Conservation (phyloP, 2,329 filamentous ascomycete genomes). For the Thelonectria rubi region DNA sequence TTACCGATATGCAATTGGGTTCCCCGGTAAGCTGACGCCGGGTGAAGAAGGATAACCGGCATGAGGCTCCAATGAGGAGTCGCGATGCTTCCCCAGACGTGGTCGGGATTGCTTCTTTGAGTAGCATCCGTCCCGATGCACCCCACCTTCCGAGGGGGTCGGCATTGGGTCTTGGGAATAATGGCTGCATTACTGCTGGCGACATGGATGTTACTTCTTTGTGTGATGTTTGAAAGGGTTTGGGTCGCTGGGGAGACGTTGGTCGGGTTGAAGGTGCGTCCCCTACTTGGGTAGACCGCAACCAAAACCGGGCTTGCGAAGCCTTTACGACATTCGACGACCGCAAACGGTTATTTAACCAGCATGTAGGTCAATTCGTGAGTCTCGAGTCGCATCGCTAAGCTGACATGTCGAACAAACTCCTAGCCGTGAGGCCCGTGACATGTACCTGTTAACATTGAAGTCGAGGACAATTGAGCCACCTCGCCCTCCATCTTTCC, state of each 20-base stretch:
- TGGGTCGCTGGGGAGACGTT: too few species aligned
- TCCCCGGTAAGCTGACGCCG: neutral
- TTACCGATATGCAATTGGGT: neutral
- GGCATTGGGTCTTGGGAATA: neutral
- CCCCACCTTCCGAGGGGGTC: constrained; percentile 11
- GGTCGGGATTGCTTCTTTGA: neutral
- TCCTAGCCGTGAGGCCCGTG: too few species aligned
- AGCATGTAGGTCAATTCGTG: too few species aligned
- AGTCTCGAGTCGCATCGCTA: too few species aligned
- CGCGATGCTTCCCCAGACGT: neutral
- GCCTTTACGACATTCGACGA: too few species aligned
- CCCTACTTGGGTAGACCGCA: too few species aligned
- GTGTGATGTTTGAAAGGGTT: too few species aligned
- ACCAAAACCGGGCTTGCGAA: too few species aligned
- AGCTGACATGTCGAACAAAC: too few species aligned
- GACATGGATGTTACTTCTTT: neutral
- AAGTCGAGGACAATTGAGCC: neutral
- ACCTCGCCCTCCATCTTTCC: neutral
- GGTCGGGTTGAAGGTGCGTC: too few species aligned
- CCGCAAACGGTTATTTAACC: too few species aligned
- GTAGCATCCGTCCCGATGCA: constrained; percentile 5
- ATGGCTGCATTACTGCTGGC: neutral
- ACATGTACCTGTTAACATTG: too few species aligned
- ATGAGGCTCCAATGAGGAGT: constrained; percentile 10
- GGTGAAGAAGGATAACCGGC: neutral